Evolutionary conservation across 2,329 filamentous ascomycete species (phyloP), one percentile per base, ranked within the genome.

Genomic region (Periconia digitata): DNA sequence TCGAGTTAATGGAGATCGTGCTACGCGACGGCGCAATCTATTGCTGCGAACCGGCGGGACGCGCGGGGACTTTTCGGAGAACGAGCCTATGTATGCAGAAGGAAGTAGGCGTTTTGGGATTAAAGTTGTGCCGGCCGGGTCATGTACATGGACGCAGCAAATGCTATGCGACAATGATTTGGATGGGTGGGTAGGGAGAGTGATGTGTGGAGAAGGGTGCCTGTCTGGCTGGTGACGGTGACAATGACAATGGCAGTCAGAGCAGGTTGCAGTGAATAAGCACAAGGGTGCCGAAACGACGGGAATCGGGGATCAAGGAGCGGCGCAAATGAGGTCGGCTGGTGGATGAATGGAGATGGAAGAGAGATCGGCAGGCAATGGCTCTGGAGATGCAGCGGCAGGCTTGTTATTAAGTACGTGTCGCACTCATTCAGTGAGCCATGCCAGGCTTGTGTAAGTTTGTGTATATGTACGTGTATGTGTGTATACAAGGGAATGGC

Each of bases 31-130:
- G 27, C 10, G 27, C 8, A 10, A 32, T 15, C 27, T 32, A 32
- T 21, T 57, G 54, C 54, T 59, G 52, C 52, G 54, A 43, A 43
- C 51, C 56, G 45, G 50, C 50, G 50, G 50, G 8, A 32, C 27
- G 27, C 27, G 27, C 27, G 27, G 27, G 27, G 27, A 15, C 3
- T 15, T 32, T 15, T n/a, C n/a, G n/a, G 27, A 15, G 27, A 32
- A 13, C 12, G n/a, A 32, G 27, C 40, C 24, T 41, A 24, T n/a
- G 42, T 12, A n/a, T 44, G 49, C 49, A 38, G 27, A 36, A 39
- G 24, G 15, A 23, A 51, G 37, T 43, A 46, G 42, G 22, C 20
- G n/a, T n/a, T n/a, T n/a, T n/a, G 27, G 27, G 27, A 10, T 13
- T 32, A 13, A 32, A 32, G 27, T 32, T 32, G 27, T 32, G 27